phyloP scores from a whole-genome alignment of 2,329 filamentous ascomycete genomes.

The Ophiostoma quercus region DNA sequence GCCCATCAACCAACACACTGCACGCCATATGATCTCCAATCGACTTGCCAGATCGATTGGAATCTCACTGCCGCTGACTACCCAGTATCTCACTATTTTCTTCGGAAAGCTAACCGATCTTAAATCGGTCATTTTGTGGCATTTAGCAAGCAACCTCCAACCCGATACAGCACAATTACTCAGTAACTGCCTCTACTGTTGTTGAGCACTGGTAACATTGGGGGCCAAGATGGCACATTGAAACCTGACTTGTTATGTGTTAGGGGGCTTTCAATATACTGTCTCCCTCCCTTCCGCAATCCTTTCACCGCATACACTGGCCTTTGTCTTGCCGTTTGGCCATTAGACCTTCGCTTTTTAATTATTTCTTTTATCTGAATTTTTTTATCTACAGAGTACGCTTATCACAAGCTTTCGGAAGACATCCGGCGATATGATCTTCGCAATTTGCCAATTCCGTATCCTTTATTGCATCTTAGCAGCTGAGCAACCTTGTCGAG shows the following conservation, averaged over 20 bases:
- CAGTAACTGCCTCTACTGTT: neutral
- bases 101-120: neutral
- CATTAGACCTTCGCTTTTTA: neutral
- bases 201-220: neutral
- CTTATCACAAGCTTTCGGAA: neutral
- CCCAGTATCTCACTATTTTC: neutral
- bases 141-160: neutral
- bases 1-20: neutral
- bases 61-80: neutral
- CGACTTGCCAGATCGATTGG: neutral
- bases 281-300: neutral
- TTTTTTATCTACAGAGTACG: neutral
- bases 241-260: neutral
- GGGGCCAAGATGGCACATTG: slow-evolving; percentile 1
- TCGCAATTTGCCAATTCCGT: neutral
- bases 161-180: neutral
- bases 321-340: neutral
- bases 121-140: neutral
- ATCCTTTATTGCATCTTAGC: neutral
- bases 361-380: neutral
- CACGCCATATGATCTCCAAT: slow-evolving; percentile 1
- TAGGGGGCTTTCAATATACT: neutral
- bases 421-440: neutral
- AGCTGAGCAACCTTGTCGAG: neutral
- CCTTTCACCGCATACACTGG: neutral